Percentiles rank a stretch among this genome's conserved stretches.
phyloP scores from a whole-genome alignment of 78 protist genomes.

The slime mould (Dictyostelium discoideum) region DNA sequence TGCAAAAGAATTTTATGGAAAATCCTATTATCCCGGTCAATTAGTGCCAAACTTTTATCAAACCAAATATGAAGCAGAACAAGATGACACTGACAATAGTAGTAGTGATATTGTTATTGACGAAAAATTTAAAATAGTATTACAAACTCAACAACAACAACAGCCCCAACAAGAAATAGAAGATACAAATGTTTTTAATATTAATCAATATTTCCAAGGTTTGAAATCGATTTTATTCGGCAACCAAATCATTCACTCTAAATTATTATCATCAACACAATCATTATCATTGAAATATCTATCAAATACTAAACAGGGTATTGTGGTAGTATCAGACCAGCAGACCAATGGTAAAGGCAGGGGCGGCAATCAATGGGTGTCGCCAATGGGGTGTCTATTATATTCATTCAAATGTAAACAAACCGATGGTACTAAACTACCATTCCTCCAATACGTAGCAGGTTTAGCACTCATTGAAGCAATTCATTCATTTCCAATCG shows the following conservation, averaged over 20 bases:
- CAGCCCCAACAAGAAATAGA: neutral
- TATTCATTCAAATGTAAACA: slow-evolving; percentile 58
- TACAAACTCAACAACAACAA: neutral
- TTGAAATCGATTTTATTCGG: slow-evolving; percentile 39
- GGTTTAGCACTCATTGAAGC: slow-evolving; percentile 73
- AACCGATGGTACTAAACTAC: slow-evolving; percentile 38
- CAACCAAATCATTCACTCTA: neutral
- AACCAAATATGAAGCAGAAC: neutral
- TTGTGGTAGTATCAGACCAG: slow-evolving; percentile 17
- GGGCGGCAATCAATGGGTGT: slow-evolving; percentile 57
- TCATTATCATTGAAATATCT: slow-evolving; percentile 17
- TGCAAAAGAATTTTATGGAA: neutral
- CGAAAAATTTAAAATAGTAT: neutral
- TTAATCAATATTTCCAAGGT: slow-evolving; percentile 1
- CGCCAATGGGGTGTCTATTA: slow-evolving; percentile 53
- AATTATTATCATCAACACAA: slow-evolving; percentile 37
- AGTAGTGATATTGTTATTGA: neutral
- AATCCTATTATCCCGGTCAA: neutral
- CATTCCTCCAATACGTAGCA: slow-evolving; percentile 49
- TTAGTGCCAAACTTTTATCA: neutral
- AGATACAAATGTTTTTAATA: neutral
- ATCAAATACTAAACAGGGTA: slow-evolving; percentile 39
- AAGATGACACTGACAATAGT: neutral
- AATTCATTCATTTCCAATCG: neutral
- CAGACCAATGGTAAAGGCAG: slow-evolving; percentile 60